Evolutionary conservation across 208 protist genomes (phyloP).

Genomic region (Balamuthia mandrillaris): DNA sequence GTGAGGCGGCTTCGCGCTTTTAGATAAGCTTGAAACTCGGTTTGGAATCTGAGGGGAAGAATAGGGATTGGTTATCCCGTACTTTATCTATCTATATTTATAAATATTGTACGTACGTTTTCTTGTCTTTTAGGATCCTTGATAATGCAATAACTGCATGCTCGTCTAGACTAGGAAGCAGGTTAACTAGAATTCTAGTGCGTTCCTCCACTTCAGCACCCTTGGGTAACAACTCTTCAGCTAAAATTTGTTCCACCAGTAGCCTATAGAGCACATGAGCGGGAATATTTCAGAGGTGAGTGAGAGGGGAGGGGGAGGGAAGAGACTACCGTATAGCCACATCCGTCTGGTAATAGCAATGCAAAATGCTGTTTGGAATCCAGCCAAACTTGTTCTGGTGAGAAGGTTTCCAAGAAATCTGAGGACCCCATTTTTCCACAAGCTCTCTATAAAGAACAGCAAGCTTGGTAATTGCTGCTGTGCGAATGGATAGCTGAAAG

Average conservation of each 20-base stretch:
- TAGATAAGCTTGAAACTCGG: no score
- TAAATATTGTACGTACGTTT: not conserved
- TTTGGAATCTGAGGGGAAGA: no score
- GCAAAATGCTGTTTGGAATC: slow-evolving; percentile 19
- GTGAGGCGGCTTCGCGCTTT: no score
- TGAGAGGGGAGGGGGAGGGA: not conserved
- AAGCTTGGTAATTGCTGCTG: not conserved
- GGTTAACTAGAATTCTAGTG: not conserved
- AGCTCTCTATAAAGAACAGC: not conserved
- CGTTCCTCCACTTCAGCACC: not conserved
- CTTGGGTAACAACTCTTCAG: not conserved
- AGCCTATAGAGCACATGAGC: not conserved
- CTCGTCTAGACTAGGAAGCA: not conserved
- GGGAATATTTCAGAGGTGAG: not conserved
- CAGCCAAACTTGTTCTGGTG: slow-evolving; percentile 10
- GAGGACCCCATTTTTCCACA: no score
- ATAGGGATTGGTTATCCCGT: no score
- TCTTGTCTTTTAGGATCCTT: not conserved
- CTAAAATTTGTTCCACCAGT: not conserved
- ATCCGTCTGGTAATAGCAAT: slow-evolving; percentile 12
- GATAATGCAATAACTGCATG: not conserved
- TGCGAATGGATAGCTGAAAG: not conserved
- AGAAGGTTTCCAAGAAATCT: no score
- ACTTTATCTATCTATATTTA: no score
- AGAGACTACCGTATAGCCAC: not conserved